These are phyloP conservation scores for Aspergillus sclerotialis DNA, from an alignment of 2,329 filamentous ascomycete species.

Conservation along the genomic window DNA sequence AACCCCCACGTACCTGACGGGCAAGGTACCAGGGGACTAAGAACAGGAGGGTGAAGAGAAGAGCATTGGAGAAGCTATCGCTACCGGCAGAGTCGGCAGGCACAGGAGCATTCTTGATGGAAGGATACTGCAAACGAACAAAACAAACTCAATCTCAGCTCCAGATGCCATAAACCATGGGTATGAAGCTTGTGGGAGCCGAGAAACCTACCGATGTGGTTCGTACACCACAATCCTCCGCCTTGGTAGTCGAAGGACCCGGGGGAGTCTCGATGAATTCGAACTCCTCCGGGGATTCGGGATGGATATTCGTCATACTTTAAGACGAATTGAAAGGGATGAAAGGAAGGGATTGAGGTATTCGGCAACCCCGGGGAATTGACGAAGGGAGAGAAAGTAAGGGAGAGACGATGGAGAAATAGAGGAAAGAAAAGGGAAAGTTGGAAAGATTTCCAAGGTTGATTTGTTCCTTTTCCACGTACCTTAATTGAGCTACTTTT, in stretches of 20 bases:
- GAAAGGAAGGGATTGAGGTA: slow-evolving; percentile 9
- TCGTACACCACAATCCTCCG: slow-evolving; percentile 53
- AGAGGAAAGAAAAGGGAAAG: background rate
- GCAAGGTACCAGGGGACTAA: slow-evolving; percentile 72
- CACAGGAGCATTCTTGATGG: slow-evolving; percentile 90
- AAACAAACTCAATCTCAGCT: slow-evolving; percentile 5
- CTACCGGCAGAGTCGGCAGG: slow-evolving; percentile 80
- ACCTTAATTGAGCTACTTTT: too few species aligned
- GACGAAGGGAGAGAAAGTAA: too few species aligned
- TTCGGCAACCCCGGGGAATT: background rate
- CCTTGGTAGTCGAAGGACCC: slow-evolving; percentile 45
- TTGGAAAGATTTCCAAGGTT: too few species aligned
- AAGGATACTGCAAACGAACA: slow-evolving; percentile 56
- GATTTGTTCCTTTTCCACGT: too few species aligned
- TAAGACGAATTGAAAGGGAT: slow-evolving; percentile 20
- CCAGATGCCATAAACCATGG: background rate
- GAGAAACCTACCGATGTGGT: slow-evolving; percentile 50
- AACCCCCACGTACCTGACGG: slow-evolving; percentile 75
- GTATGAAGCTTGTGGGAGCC: too few species aligned
- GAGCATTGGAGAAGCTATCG: slow-evolving; percentile 79
- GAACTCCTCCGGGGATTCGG: slow-evolving; percentile 42
- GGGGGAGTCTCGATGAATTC: slow-evolving; percentile 55
- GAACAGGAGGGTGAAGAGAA: slow-evolving; percentile 64
- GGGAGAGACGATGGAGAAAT: background rate
- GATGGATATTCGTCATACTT: slow-evolving; percentile 35